These are phyloP conservation scores for Mycena vitilis DNA, from an alignment of 768 basidiomycete species.

Conservation along the genomic window DNA sequence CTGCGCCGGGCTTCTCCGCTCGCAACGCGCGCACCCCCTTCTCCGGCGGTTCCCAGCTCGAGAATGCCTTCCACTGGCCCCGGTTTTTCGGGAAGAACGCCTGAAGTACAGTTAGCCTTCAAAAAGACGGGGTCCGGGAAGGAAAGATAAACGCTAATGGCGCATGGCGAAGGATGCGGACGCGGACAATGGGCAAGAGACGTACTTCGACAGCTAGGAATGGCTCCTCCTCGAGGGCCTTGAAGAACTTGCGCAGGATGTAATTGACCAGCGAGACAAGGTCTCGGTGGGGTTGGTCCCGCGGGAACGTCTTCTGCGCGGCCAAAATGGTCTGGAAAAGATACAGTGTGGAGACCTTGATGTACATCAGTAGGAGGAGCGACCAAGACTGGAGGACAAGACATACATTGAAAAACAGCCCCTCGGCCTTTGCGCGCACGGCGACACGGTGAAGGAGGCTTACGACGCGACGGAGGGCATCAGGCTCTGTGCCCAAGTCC, in stretches of 20 bases:
- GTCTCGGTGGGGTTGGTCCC: slow-evolving; percentile 84
- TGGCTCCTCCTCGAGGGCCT: slow-evolving; percentile 83
- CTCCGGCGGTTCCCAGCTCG: slow-evolving; percentile 76
- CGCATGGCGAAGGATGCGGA: neutral
- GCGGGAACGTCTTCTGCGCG: slow-evolving; percentile 83
- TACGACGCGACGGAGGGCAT: slow-evolving; percentile 92
- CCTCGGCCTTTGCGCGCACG: slow-evolving; percentile 92
- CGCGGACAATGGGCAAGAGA: slow-evolving; percentile 15
- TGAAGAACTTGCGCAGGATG: slow-evolving; percentile 94
- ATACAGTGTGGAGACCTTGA: slow-evolving; percentile 87
- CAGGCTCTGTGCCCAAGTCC: slow-evolving; percentile 56
- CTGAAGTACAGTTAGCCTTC: slow-evolving; percentile 48
- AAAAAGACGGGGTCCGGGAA: neutral
- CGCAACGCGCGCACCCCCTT: slow-evolving; percentile 46
- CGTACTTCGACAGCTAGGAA: slow-evolving; percentile 90
- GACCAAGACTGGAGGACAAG: neutral
- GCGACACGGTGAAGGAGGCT: slow-evolving; percentile 91
- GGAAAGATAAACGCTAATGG: slow-evolving; percentile 9
- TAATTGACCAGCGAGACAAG: slow-evolving; percentile 86
- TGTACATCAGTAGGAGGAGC: slow-evolving; percentile 33
- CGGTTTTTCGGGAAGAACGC: slow-evolving; percentile 83
- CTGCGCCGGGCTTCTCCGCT: slow-evolving; percentile 13
- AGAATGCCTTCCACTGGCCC: slow-evolving; percentile 79
- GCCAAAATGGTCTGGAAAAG: slow-evolving; percentile 90
- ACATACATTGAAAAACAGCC: slow-evolving; percentile 92